Conservation (phyloP, 2,329 filamentous ascomycete species). For the Tricladium varicosporioides region DNA sequence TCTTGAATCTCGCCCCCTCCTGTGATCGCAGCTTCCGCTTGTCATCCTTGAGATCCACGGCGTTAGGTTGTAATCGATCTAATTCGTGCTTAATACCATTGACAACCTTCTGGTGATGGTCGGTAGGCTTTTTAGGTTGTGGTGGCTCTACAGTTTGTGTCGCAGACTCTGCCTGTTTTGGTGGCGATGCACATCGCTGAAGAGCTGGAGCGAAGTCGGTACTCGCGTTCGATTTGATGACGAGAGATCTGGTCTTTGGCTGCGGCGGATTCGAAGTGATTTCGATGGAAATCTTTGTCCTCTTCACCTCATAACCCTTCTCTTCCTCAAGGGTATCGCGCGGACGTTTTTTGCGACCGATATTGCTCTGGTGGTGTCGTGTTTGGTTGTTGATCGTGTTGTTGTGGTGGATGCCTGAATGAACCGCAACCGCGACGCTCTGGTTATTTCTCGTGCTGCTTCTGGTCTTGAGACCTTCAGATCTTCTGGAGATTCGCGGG, state of each 20-base stretch:
- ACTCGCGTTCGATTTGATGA: conserved; percentile 25
- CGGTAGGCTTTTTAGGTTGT: conserved; percentile 20
- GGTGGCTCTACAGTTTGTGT: conserved; percentile 26
- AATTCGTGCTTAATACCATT: conserved; percentile 63
- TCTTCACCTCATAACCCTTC: conserved; percentile 48
- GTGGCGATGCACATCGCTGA: conserved; percentile 16
- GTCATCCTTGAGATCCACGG: conserved; percentile 50
- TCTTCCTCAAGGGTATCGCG: conserved; percentile 46
- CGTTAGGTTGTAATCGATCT: conserved; percentile 50
- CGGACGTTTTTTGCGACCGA: conserved; percentile 47
- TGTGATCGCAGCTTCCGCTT: conserved; percentile 82
- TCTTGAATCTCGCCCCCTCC: conserved; percentile 83
- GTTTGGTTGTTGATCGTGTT: conserved; percentile 25
- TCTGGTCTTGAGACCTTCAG: conserved; percentile 42
- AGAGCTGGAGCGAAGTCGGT: conserved; percentile 25
- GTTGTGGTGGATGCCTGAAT: conserved; percentile 31
- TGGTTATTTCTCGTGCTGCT: conserved; percentile 30
- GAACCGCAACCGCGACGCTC: conserved; percentile 19
- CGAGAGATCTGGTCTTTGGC: conserved; percentile 20
- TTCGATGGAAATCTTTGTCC: conserved; percentile 51
- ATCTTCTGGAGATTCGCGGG: conserved; percentile 50
- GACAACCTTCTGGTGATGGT: conserved; percentile 55
- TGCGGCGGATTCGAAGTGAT: conserved; percentile 40
- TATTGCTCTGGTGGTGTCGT: conserved; percentile 30
- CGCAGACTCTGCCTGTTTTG: conserved; percentile 17